Evolutionary conservation across 164 flowering plant species (phyloP), one percentile per base, ranked within the genome.

Genomic region (Amborella trichopoda): DNA sequence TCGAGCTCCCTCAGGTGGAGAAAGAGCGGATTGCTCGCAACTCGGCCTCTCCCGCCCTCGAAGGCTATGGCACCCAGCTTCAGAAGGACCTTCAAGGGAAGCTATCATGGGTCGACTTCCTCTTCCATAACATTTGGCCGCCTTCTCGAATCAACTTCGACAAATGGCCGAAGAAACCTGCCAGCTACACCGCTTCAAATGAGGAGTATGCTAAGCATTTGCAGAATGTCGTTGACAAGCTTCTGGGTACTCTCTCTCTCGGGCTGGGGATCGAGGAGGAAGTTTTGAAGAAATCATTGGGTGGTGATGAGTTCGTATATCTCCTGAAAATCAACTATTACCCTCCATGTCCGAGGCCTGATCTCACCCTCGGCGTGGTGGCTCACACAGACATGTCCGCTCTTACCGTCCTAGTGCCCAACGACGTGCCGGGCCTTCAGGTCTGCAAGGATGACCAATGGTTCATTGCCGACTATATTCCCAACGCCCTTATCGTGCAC

Each of bases 61-160:
- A 87, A 57, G 94, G 96, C 3, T 88, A 88, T 43, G 94, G 94
- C 2, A 76, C 77, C 1, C 67, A 47, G 44, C 71, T 86, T 23
- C 78, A 71, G 46, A 83, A 76, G 43, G 88, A 80, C 28, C 28
- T 54, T 18, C 70, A 71, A 20, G 96, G 82, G 10, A 83, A 78
- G 60, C 76, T 66, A 48, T 64, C 65, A 22, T 88, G 96, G 96
- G 84, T 71, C 32, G 94, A 79, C 68, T 83, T 77, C 47, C 51
- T 88, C 52, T 88, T 88, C 40, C 96, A 88, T 28, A 70, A 28
- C 41, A 55, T 76, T 13, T 84, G 88, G 88, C 96, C 96, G 26
- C 79, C 78, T 26, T 47, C 76, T 30, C 44, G 65, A 25, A 58
- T 79, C 30, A 73, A 88, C 54, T 68, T 68, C 61, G 40, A 39